These are phyloP conservation scores for Daldinia sp. DNA, from an alignment of 2,329 filamentous ascomycete genomes.

Conservation along the genomic window DNA sequence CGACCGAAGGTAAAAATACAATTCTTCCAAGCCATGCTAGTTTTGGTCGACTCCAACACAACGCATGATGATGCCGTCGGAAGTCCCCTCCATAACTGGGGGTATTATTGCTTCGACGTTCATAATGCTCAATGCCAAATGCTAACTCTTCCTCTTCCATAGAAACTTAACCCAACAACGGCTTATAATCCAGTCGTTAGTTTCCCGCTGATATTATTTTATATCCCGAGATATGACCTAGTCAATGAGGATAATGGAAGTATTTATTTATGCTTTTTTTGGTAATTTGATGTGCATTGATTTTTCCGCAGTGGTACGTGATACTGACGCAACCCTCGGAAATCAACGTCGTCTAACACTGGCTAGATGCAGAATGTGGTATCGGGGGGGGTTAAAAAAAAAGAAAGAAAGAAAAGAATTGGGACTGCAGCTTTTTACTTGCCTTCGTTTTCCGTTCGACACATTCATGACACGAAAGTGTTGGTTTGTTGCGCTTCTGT, in stretches of 20 bases:
- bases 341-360: conserved; percentile 22
- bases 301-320: conserved; percentile 38
- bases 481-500: conserved; percentile 86
- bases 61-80: conserved; percentile 8
- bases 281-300: conserved; percentile 1
- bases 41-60: conserved; percentile 9
- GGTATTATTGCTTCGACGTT: not conserved
- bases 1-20: conserved; percentile 12
- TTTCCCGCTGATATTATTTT: not conserved
- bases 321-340: conserved; percentile 38
- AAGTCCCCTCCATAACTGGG: not conserved
- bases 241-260: too few relatives aligned
- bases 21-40: not conserved
- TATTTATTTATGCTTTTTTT: too few relatives aligned
- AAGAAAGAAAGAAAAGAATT: not conserved
- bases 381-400: too few relatives aligned
- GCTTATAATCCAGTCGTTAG: not conserved
- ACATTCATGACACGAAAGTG: conserved; percentile 79
- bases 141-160: not conserved
- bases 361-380: conserved; percentile 15
- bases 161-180: not conserved
- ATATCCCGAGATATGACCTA: conserved; percentile 1
- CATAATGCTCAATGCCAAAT: too few relatives aligned
- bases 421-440: conserved; percentile 42
- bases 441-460: conserved; percentile 86